Evolutionary conservation across 2,329 filamentous ascomycete genomes (phyloP).

Genomic region (Ophiocordyceps camponoti-floridani): DNA sequence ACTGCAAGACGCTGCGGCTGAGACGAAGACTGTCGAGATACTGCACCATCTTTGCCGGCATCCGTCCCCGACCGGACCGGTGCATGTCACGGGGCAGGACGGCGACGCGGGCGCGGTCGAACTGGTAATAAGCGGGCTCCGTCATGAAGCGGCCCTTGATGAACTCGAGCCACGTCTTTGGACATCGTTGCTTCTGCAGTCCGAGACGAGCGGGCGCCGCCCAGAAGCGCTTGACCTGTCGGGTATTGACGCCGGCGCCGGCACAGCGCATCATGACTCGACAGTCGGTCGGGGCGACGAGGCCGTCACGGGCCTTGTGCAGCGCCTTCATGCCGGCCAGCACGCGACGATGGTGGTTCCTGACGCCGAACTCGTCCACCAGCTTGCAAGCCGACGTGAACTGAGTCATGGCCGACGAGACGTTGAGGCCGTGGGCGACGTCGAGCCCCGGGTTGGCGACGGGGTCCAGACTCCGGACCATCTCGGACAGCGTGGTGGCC

Average conservation of each 20-base stretch:
- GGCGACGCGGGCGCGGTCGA: constrained; percentile 21
- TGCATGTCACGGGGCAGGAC: constrained; percentile 21
- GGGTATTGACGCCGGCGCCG: constrained; percentile 22
- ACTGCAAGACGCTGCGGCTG: constrained; percentile 9
- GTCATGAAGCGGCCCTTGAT: constrained; percentile 27
- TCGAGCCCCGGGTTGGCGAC: constrained; percentile 30
- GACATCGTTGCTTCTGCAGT: constrained; percentile 12
- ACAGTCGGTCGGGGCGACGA: constrained; percentile 22
- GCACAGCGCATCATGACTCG: constrained; percentile 26
- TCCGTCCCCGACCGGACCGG: constrained; percentile 3
- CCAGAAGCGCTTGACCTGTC: constrained; percentile 18
- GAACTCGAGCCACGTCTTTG: constrained; percentile 24
- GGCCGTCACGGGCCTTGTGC: constrained; percentile 11
- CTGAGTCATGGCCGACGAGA: constrained; percentile 21
- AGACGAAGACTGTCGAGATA: constrained; percentile 13
- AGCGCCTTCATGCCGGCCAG: constrained; percentile 17
- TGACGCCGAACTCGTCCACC: constrained; percentile 26
- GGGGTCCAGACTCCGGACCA: constrained; percentile 45
- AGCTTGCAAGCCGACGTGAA: constrained; percentile 17
- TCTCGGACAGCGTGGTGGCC: constrained; percentile 39
- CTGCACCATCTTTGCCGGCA: constrained; percentile 6
- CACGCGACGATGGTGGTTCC: constrained; percentile 20
- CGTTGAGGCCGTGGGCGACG: constrained; percentile 19
- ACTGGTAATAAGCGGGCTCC: constrained; percentile 26
- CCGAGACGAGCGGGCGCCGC: constrained; percentile 10